Evolutionary conservation across 768 basidiomycete genomes (phyloP), one percentile per base, ranked within the genome.

Genomic region (Hygrocybe coccinea): DNA sequence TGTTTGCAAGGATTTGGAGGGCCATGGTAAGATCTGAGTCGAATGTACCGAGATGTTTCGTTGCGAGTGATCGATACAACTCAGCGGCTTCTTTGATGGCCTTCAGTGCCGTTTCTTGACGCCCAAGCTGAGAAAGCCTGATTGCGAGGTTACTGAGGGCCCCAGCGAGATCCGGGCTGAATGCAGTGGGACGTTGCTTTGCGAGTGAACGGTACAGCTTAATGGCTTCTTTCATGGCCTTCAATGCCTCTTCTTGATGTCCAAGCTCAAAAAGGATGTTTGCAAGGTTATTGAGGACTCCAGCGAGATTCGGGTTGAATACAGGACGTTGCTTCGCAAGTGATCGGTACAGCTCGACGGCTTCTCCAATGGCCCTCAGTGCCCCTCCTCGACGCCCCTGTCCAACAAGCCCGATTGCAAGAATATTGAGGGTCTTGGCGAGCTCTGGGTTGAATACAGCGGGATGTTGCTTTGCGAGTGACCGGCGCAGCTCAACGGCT

Each of bases 201-300:
- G 49, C 25, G 17, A 50, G 49, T 29, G 25, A 37, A 15, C 49
- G 49, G 15, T 36, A 50, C 24, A 50, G 49, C 8, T 34, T 19
- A 33, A 37, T 22, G 15, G 49, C 49, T 17, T 50, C 49, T 19
- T 50, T 24, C 2, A 5, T 25, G 17, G 53, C 52, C 24, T 24
- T 33, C 8, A 60, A 39, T 21, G 59, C 57, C 15, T 59, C 59
- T 17, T 54, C 58, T 10, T 21, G 37, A n/a, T 38, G 37, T 38
- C 37, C 37, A 38, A 38, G 37, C n/a, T 38, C 37, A 38, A n/a
- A 9, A n/a, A 38, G 37, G 10, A 38, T n/a, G 37, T 9, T 38
- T 38, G 37, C n/a, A n/a, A 38, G 37, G 37, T n/a, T n/a, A 38
- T n/a, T n/a, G n/a, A 38, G 37, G 37, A n/a, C 37, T n/a, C n/a